Percentiles rank a stretch among this genome's conserved stretches.
Conservation (phyloP, 495 filamentous ascomycete genomes). For the Opeltia flavorubescens region DNA sequence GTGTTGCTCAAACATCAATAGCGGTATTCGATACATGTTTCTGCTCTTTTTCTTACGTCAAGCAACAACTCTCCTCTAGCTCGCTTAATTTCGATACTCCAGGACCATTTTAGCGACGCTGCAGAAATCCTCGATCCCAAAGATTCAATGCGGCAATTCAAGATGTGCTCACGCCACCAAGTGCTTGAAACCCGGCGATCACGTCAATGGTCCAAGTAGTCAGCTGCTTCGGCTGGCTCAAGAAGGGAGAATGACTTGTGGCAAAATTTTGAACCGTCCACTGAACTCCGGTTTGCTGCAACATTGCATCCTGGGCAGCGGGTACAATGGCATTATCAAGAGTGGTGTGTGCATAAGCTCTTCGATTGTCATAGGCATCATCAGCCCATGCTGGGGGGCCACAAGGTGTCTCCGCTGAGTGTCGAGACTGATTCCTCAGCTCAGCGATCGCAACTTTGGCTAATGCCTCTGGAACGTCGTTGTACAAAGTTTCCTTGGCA, state of each 20-base stretch:
- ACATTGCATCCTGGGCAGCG: constrained; percentile 7
- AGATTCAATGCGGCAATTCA: no score
- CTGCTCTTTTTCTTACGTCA: no score
- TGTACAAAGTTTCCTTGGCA: constrained; percentile 11
- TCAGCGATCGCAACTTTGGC: constrained; percentile 12
- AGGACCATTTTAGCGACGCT: no score
- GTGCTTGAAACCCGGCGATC: no score
- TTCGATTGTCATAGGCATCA: constrained; percentile 4
- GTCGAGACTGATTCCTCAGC: constrained; percentile 17
- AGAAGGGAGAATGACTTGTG: constrained; percentile 7
- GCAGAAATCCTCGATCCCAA: no score
- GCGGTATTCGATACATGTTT: no score
- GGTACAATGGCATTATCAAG: constrained; percentile 7
- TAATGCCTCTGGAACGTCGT: constrained; percentile 20
- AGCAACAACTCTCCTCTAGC: no score
- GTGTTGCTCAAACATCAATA: no score
- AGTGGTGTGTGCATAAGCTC: constrained; percentile 1
- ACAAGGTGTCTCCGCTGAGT: constrained; percentile 13
- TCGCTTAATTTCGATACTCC: no score
- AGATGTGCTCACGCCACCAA: no score
- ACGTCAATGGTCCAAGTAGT: no score
- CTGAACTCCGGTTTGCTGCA: constrained; percentile 1
- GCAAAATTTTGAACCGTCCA: constrained; percentile 4
- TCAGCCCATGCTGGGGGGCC: constrained; percentile 11
- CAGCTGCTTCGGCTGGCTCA: constrained; percentile 8